Conservation (phyloP, 1,139 yeast species). For the Debaryomyces psychrophilus region DNA sequence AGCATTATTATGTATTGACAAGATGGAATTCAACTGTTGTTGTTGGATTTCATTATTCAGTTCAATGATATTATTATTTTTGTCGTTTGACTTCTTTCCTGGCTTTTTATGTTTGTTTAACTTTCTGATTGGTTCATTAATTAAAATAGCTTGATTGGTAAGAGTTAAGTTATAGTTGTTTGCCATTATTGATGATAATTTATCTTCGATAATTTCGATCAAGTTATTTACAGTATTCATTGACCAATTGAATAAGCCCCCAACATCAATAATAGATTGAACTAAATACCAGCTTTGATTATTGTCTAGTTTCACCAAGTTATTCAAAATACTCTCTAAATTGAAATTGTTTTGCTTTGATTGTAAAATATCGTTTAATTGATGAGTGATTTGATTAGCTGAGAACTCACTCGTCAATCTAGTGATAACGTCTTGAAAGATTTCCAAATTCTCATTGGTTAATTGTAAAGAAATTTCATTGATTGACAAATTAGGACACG, state of each 20-base stretch:
- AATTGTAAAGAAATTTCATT: constrained; percentile 65
- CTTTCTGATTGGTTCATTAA: constrained; percentile 25
- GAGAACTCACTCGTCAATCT: constrained; percentile 67
- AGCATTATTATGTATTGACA: constrained; percentile 38
- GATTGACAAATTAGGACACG: constrained; percentile 71
- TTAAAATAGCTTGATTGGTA: constrained; percentile 51
- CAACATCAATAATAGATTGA: constrained; percentile 69
- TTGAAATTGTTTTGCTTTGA: constrained; percentile 29
- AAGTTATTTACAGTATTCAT: constrained; percentile 49
- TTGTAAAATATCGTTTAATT: constrained; percentile 27
- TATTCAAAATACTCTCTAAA: constrained; percentile 44
- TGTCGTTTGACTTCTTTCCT: constrained; percentile 1
- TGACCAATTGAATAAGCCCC: constrained; percentile 70
- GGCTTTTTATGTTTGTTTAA: constrained; percentile 24
- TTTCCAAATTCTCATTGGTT: constrained; percentile 49
- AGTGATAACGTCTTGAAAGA: constrained; percentile 68
- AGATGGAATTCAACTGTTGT: constrained; percentile 41
- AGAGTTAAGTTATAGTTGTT: constrained; percentile 60
- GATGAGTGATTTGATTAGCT: constrained; percentile 46
- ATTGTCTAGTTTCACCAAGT: constrained; percentile 30
- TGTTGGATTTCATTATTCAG: constrained; percentile 26
- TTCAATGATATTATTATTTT: constrained; percentile 23
- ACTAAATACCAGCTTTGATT: constrained; percentile 60
- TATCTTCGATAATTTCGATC: constrained; percentile 46
- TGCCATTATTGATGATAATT: constrained; percentile 51